Conservation (phyloP, 768 basidiomycete species). For the Lenzites betulinus region DNA sequence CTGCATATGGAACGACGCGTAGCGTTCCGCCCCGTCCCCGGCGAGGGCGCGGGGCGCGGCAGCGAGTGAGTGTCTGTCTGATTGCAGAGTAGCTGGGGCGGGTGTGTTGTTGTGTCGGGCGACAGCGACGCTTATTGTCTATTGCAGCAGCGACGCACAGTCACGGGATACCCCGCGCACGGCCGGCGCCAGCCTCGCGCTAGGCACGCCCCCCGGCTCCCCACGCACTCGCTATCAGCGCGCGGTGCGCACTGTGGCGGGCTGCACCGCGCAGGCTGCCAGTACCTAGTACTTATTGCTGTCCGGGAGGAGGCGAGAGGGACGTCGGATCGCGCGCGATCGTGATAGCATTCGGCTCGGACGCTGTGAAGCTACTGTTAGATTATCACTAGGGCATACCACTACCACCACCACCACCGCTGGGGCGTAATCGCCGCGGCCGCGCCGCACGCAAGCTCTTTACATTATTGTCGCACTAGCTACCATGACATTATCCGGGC, state of each 20-base stretch:
- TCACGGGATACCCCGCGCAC: slow-evolving; percentile 14
- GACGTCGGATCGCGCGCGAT: slow-evolving; percentile 15
- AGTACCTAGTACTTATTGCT: too few relatives aligned
- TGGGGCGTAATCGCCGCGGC: slow-evolving; percentile 21
- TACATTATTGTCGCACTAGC: slow-evolving; percentile 21
- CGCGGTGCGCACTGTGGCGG: not conserved
- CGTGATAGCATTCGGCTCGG: slow-evolving; percentile 12
- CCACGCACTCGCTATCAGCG: not conserved
- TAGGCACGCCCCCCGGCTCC: slow-evolving; percentile 5
- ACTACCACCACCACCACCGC: slow-evolving; percentile 8
- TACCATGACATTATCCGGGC: slow-evolving; percentile 14
- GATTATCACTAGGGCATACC: slow-evolving; percentile 19
- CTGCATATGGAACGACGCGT: slow-evolving; percentile 60
- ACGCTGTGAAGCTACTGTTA: slow-evolving; percentile 9
- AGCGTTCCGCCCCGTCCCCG: slow-evolving; percentile 13
- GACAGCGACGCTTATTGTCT: slow-evolving; percentile 19
- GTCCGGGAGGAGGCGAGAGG: not conserved
- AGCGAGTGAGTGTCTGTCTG: not conserved
- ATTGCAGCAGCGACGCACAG: slow-evolving; percentile 4
- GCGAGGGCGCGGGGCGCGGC: not conserved
- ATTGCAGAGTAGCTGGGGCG: not conserved
- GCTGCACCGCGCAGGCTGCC: too few relatives aligned
- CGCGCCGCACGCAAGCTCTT: slow-evolving; percentile 10
- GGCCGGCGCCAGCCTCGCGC: slow-evolving; percentile 1
- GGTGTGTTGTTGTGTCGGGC: not conserved